A percentile compares a stretch with the other conserved stretches of the same genome.
Conservation (phyloP, 108 stramenopile species). For the Skeletonema potamos region DNA sequence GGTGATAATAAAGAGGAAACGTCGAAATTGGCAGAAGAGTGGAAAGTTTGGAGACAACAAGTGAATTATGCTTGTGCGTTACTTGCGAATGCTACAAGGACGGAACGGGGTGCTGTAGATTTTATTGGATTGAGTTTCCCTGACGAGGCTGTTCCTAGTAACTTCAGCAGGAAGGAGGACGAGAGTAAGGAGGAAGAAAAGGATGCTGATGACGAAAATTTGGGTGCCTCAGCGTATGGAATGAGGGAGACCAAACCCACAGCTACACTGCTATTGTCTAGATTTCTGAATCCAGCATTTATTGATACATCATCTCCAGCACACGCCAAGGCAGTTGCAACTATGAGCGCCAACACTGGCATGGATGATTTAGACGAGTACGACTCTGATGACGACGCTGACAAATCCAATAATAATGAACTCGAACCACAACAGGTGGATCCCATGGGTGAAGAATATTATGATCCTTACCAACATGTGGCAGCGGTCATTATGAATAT, state of each 20-base stretch:
- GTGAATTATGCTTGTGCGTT: conserved; percentile 74
- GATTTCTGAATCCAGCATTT: conserved; percentile 52
- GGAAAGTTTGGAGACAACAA: conserved; percentile 41
- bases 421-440: conserved; percentile 16
- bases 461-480: conserved; percentile 90
- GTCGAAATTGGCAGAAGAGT: neutral
- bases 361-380: conserved; percentile 19
- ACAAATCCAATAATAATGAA: conserved; percentile 6
- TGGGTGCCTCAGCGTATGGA: conserved; percentile 1
- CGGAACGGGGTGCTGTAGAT: conserved; percentile 73
- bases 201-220: neutral
- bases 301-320: conserved; percentile 23
- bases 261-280: conserved; percentile 63
- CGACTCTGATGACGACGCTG: conserved; percentile 28
- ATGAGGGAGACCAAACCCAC: conserved; percentile 51
- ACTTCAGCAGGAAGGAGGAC: conserved; percentile 1
- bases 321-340: conserved; percentile 10
- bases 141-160: conserved; percentile 60
- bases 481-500: conserved; percentile 86
- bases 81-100: conserved; percentile 76
- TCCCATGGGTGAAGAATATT: conserved; percentile 26
- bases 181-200: conserved; percentile 35
- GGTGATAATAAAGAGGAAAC: neutral
- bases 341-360: neutral
- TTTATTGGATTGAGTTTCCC: conserved; percentile 73